These are phyloP conservation scores for Albugo laibachii DNA, from an alignment of 352 stramenopile species.

Conservation along the genomic window DNA sequence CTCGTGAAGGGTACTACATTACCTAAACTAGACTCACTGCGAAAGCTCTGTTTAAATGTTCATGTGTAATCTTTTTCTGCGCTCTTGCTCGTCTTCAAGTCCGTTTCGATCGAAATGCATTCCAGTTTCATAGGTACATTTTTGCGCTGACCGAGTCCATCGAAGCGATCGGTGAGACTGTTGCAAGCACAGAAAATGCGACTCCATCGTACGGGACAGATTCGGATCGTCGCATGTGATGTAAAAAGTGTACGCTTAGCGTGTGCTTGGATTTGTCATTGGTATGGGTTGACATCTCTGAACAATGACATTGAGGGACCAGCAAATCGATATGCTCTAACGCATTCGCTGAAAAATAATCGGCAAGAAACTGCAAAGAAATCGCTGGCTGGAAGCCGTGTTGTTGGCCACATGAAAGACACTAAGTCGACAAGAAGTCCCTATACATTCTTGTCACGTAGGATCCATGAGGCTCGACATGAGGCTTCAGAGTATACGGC, in stretches of 20 bases:
- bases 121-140: no score
- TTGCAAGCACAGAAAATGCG: slow-evolving; percentile 50
- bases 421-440: slow-evolving; percentile 54
- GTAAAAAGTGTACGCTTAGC: slow-evolving; percentile 8
- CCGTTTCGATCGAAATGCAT: no score
- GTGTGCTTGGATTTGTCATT: slow-evolving; percentile 1
- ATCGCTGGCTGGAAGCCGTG: slow-evolving; percentile 21
- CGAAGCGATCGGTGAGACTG: slow-evolving; percentile 45
- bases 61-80: no score
- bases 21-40: no score
- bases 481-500: no score
- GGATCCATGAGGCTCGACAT: slow-evolving; percentile 51
- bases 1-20: no score
- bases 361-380: slow-evolving; percentile 19
- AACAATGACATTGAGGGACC: slow-evolving; percentile 55
- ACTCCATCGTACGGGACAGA: slow-evolving; percentile 42
- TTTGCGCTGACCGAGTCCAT: slow-evolving; percentile 62
- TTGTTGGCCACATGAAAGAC: slow-evolving; percentile 25
- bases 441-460: slow-evolving; percentile 46
- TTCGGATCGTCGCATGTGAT: slow-evolving; percentile 62
- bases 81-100: no score
- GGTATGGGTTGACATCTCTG: slow-evolving; percentile 5
- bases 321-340: no score
- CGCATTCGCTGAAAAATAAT: not conserved
- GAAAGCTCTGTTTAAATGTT: no score